A percentile compares a stretch with the other conserved stretches of the same genome.
Conservation (phyloP, 192 early-diverging fungal species). For the Coemansia sp. region DNA sequence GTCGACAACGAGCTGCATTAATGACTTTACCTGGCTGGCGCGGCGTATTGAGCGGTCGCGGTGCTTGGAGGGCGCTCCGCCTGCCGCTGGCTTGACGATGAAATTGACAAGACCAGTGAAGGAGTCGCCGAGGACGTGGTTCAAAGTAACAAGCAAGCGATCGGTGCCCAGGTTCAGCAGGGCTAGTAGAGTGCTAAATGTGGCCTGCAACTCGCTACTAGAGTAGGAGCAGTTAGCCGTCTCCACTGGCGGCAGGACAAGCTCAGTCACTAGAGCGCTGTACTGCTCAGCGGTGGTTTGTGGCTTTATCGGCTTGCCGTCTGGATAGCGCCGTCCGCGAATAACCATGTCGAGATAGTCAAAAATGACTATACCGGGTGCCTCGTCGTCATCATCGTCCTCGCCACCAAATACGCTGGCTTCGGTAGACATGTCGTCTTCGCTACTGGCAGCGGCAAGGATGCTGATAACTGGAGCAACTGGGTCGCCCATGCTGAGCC, state of each 20-base stretch:
- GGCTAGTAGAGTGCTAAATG: constrained; percentile 27
- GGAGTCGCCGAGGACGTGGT: constrained; percentile 32
- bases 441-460: constrained; percentile 14
- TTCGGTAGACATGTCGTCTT: background rate
- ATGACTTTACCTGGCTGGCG: constrained; percentile 49
- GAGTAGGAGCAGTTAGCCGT: background rate
- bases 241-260: constrained; percentile 31
- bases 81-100: constrained; percentile 29
- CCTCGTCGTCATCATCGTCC: constrained; percentile 20
- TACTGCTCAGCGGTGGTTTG: constrained; percentile 35
- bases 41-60: constrained; percentile 43
- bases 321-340: constrained; percentile 42
- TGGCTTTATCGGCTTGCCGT: constrained; percentile 32
- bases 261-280: constrained; percentile 31
- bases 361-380: constrained; percentile 34
- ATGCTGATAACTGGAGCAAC: constrained; percentile 31
- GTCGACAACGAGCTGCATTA: constrained; percentile 43
- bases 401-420: background rate
- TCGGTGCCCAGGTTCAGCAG: constrained; percentile 26
- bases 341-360: constrained; percentile 49
- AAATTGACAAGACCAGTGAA: constrained; percentile 43
- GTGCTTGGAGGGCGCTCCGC: background rate
- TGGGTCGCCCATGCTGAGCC: constrained; percentile 47
- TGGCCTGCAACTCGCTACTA: background rate
- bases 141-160: constrained; percentile 30